These are phyloP conservation scores for Phoma sp. DNA, from an alignment of 2,329 filamentous ascomycete species.

Conservation along the genomic window DNA sequence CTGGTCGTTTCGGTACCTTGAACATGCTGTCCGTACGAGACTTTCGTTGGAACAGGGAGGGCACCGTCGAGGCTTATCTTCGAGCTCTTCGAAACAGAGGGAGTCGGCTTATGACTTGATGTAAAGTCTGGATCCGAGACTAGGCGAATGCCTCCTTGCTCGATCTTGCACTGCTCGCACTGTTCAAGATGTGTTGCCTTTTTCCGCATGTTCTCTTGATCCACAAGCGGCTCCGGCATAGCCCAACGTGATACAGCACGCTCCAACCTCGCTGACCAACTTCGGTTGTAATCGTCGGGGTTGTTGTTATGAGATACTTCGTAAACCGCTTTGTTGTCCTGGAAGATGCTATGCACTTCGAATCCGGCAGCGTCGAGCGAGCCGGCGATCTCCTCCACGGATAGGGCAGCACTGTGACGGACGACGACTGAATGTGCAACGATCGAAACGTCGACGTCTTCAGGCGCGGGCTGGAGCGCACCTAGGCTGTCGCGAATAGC, in stretches of 20 bases:
- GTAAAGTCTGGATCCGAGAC: conserved; percentile 13
- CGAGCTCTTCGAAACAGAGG: conserved; percentile 18
- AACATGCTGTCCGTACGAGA: conserved; percentile 21
- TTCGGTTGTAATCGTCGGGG: conserved; percentile 22
- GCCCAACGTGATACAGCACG: conserved; percentile 42
- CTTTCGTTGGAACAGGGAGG: conserved; percentile 15
- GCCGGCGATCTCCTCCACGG: conserved; percentile 51
- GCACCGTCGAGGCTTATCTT: conserved; percentile 24
- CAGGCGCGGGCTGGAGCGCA: conserved; percentile 56
- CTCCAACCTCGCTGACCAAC: conserved; percentile 47
- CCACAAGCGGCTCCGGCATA: conserved; percentile 16
- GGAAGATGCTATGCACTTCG: conserved; percentile 62
- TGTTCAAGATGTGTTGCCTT: conserved; percentile 41
- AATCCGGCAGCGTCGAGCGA: conserved; percentile 66
- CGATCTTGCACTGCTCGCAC: conserved; percentile 46
- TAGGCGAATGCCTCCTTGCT: conserved; percentile 35
- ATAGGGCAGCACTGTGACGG: conserved; percentile 57
- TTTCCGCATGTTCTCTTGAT: conserved; percentile 38
- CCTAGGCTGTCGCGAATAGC: conserved; percentile 68
- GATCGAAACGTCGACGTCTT: conserved; percentile 72
- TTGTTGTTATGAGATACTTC: conserved; percentile 25
- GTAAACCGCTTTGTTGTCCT: conserved; percentile 29
- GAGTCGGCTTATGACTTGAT: conserved; percentile 22
- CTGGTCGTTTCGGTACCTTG: conserved; percentile 23
- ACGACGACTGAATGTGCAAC: conserved; percentile 74